Percentiles rank a stretch among this genome's conserved stretches.
These are phyloP conservation scores for Theobroma grandiflorum DNA, from an alignment of 441 rosid species.

Conservation along the genomic window DNA sequence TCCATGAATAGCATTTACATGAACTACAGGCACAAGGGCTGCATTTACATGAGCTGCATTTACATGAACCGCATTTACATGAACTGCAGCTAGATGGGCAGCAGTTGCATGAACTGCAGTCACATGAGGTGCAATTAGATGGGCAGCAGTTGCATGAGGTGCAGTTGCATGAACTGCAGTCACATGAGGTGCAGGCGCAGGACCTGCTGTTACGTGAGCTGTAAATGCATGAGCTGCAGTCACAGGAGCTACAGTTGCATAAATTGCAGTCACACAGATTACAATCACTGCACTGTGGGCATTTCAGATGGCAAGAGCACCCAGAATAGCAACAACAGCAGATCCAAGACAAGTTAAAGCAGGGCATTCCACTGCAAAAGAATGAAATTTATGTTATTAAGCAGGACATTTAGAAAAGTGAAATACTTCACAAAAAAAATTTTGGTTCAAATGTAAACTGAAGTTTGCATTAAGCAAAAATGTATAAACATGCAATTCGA, in stretches of 20 bases:
- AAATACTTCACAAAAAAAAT: background rate
- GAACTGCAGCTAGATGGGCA: slow-evolving; percentile 28
- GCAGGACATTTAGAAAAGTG: background rate
- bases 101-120: slow-evolving; percentile 25
- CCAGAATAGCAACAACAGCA: slow-evolving; percentile 74
- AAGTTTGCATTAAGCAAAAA: background rate
- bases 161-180: slow-evolving; percentile 29
- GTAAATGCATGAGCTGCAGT: background rate
- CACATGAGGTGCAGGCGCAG: background rate
- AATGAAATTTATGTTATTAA: slow-evolving; percentile 3
- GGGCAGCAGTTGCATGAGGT: slow-evolving; percentile 19
- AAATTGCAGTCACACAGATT: slow-evolving; percentile 12
- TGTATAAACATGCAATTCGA: background rate
- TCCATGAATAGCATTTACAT: slow-evolving; percentile 15
- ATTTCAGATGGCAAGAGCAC: slow-evolving; percentile 50
- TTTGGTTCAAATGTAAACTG: background rate
- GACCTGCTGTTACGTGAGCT: slow-evolving; percentile 21
- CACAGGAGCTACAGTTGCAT: background rate
- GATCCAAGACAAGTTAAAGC: slow-evolving; percentile 65
- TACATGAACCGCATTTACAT: slow-evolving; percentile 32
- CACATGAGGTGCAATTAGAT: background rate
- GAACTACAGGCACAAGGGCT: background rate
- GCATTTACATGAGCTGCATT: slow-evolving; percentile 23
- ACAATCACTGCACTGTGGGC: slow-evolving; percentile 55
- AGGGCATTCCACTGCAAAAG: slow-evolving; percentile 60